Evolutionary conservation across 192 early-diverging fungal species (phyloP).

Genomic region (Helicostylum pulchrum): DNA sequence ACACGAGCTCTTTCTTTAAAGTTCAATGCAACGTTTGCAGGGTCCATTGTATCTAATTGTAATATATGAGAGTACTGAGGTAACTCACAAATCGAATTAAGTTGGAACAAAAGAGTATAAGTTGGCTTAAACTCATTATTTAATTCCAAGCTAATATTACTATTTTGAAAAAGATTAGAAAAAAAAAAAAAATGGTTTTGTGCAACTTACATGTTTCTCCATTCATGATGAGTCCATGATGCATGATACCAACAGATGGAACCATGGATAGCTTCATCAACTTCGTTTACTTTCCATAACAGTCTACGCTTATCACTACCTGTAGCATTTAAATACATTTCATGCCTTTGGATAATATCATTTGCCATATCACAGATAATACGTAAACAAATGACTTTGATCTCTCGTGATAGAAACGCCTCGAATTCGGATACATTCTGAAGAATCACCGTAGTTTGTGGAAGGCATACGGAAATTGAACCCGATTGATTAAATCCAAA

Average conservation of each 20-base stretch:
- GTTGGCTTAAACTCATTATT: neutral
- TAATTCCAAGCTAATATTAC: neutral
- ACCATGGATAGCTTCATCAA: constrained; percentile 34
- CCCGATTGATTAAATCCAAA: constrained; percentile 25
- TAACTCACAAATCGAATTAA: neutral
- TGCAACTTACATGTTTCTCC: constrained; percentile 20
- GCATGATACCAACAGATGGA: constrained; percentile 11
- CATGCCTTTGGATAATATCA: constrained; percentile 19
- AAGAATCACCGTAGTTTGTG: constrained; percentile 27
- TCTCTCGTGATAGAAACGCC: constrained; percentile 31
- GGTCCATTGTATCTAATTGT: neutral
- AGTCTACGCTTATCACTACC: constrained; percentile 20
- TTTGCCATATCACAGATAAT: constrained; percentile 34
- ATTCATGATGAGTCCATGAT: neutral
- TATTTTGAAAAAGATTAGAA: neutral
- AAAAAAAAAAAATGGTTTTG: neutral
- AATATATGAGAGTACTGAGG: neutral
- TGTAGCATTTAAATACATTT: constrained; percentile 4
- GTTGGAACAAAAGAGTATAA: constrained; percentile 15
- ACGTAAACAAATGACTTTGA: constrained; percentile 31
- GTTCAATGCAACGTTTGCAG: neutral
- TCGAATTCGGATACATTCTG: constrained; percentile 31
- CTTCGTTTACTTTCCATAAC: constrained; percentile 35
- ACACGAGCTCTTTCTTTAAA: constrained; percentile 5
- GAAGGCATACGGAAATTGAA: constrained; percentile 25